Evolutionary conservation across 306 rosid genomes (phyloP).

Genomic region (Cucurbita pepo): DNA sequence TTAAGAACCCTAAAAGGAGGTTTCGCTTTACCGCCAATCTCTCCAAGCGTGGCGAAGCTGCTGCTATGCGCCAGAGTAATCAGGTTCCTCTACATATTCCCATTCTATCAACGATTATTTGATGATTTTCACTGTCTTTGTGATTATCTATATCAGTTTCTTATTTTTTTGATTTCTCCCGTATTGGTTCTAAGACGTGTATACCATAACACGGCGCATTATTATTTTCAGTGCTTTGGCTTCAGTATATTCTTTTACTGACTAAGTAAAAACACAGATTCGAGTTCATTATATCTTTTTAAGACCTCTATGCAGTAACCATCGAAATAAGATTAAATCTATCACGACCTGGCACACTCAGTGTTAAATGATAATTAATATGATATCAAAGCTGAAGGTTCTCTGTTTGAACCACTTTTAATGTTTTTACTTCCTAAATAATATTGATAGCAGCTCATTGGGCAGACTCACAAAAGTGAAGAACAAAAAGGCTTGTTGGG

Average conservation of each 20-base stretch:
- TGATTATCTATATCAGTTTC: not conserved
- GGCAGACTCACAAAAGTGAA: not conserved
- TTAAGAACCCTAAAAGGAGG: conserved; percentile 58
- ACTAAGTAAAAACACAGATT: not conserved
- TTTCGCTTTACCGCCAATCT: conserved; percentile 92
- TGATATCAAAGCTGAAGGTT: not conserved
- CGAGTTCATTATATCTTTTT: not conserved
- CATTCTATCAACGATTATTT: not conserved
- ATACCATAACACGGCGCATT: not conserved
- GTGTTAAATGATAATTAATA: not conserved
- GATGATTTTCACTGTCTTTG: not conserved
- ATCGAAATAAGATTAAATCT: not conserved
- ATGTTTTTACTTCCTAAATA: not conserved
- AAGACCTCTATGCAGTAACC: not conserved
- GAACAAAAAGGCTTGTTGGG: not conserved
- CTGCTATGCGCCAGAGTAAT: conserved; percentile 67
- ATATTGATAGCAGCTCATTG: not conserved
- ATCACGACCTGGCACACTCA: too few relatives aligned
- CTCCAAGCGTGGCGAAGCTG: conserved; percentile 49
- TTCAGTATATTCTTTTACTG: not conserved
- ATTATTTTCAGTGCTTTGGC: not conserved
- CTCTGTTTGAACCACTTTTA: not conserved
- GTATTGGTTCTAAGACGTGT: not conserved
- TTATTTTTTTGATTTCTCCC: not conserved
- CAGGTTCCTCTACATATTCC: conserved; percentile 21